A percentile compares a stretch with the other conserved stretches of the same genome.
Evolutionary conservation across 805 yeast species (phyloP).

Genomic region (Isabelozyma rhagii): DNA sequence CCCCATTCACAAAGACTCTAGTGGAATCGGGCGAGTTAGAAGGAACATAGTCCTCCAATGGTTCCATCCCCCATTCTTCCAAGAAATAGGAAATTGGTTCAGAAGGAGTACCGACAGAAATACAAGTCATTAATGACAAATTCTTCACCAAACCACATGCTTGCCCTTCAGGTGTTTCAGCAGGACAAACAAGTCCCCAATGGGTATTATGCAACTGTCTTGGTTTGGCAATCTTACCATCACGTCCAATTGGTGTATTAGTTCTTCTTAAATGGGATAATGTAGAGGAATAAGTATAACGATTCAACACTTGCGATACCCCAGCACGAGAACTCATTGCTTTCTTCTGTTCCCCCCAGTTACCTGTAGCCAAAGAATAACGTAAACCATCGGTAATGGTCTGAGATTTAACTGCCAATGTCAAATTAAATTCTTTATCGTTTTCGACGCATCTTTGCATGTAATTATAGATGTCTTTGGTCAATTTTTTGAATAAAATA

Average conservation of each 20-base stretch:
- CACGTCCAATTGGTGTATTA: slow-evolving; percentile 98
- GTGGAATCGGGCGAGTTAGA: slow-evolving; percentile 88
- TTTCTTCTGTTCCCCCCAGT: slow-evolving; percentile 99
- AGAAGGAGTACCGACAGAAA: slow-evolving; percentile 96
- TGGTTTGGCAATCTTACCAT: slow-evolving; percentile 97
- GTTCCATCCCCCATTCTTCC: slow-evolving; percentile 99
- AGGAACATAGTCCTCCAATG: slow-evolving; percentile 92
- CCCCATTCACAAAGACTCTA: slow-evolving; percentile 95
- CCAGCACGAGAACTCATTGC: slow-evolving; percentile 99
- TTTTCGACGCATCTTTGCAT: slow-evolving; percentile 99
- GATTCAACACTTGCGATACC: slow-evolving; percentile 96
- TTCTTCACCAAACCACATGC: slow-evolving; percentile 99
- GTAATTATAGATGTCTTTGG: slow-evolving; percentile 95
- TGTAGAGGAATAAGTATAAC: slow-evolving; percentile 98
- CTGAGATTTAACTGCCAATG: slow-evolving; percentile 94
- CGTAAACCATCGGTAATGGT: slow-evolving; percentile 97
- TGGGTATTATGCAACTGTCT: slow-evolving; percentile 99
- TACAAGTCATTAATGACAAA: slow-evolving; percentile 93
- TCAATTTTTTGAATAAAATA: slow-evolving; percentile 86
- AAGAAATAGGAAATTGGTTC: slow-evolving; percentile 89
- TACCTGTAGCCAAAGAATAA: slow-evolving; percentile 98
- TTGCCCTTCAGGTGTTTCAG: slow-evolving; percentile 99
- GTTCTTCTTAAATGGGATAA: slow-evolving; percentile 98
- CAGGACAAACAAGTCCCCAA: slow-evolving; percentile 99
- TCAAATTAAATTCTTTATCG: slow-evolving; percentile 93